Evolutionary conservation across 2,329 filamentous ascomycete species (phyloP).

Genomic region (Talaromyces atroroseus): DNA sequence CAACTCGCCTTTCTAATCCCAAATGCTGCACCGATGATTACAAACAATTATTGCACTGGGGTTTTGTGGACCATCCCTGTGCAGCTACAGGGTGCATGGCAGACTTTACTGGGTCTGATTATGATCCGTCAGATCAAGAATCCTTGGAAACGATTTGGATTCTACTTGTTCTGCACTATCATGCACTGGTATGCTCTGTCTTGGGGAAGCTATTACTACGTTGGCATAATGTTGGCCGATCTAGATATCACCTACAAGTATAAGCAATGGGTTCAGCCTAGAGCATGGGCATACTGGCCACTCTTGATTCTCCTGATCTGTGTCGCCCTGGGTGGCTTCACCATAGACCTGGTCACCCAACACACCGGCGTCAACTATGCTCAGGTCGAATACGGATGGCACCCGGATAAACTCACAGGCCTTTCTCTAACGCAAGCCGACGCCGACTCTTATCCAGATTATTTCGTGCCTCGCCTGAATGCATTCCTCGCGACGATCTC

Average conservation of each 20-base stretch:
- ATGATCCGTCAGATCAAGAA: constrained; percentile 43
- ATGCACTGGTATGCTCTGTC: constrained; percentile 45
- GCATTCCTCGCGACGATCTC: constrained; percentile 36
- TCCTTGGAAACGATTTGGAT: constrained; percentile 43
- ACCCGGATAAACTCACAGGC: constrained; percentile 38
- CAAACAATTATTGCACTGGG: constrained; percentile 46
- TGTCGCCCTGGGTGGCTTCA: constrained; percentile 27
- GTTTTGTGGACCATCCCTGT: constrained; percentile 49
- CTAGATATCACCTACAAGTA: constrained; percentile 45
- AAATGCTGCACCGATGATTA: constrained; percentile 45
- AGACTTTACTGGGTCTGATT: constrained; percentile 39
- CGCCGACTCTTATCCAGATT: constrained; percentile 36
- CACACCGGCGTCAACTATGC: constrained; percentile 35
- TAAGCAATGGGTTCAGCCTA: constrained; percentile 31
- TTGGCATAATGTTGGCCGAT: constrained; percentile 42
- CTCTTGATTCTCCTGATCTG: constrained; percentile 27
- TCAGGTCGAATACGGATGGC: constrained; percentile 38
- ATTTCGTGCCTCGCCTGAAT: constrained; percentile 42
- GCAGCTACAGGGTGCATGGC: constrained; percentile 44
- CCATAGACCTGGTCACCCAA: constrained; percentile 34
- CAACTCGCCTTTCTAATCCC: constrained; percentile 45
- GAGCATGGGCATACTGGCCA: constrained; percentile 33
- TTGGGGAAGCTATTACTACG: constrained; percentile 44
- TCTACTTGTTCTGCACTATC: constrained; percentile 40
- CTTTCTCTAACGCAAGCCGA: constrained; percentile 30